Conservation (phyloP, 352 stramenopile species). For the Phytophthora sp. region DNA sequence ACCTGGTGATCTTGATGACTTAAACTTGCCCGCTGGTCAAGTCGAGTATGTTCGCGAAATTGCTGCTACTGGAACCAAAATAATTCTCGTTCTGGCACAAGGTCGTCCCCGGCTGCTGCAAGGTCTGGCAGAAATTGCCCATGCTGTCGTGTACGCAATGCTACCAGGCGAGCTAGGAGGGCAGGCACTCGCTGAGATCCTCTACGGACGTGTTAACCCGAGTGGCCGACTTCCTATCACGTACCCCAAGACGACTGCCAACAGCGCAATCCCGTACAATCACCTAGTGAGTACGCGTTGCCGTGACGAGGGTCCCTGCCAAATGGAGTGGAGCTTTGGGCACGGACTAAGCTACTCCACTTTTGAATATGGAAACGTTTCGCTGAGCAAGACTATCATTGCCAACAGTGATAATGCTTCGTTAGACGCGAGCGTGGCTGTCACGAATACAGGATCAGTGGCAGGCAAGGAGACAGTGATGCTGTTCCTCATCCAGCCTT, state of each 20-base stretch:
- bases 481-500: slow-evolving; percentile 79
- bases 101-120: slow-evolving; percentile 80
- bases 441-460: slow-evolving; percentile 68
- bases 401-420: slow-evolving; percentile 19
- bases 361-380: slow-evolving; percentile 58
- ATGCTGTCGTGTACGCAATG: slow-evolving; percentile 83
- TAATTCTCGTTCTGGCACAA: slow-evolving; percentile 82
- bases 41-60: slow-evolving; percentile 83
- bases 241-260: slow-evolving; percentile 72
- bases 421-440: slow-evolving; percentile 53
- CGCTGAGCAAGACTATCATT: slow-evolving; percentile 46
- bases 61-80: slow-evolving; percentile 68
- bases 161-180: slow-evolving; percentile 83
- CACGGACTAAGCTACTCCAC: slow-evolving; percentile 70
- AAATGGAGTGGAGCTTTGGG: slow-evolving; percentile 73
- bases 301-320: slow-evolving; percentile 41
- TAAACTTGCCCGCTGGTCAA: slow-evolving; percentile 73
- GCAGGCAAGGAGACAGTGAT: slow-evolving; percentile 82
- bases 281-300: slow-evolving; percentile 59
- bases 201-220: slow-evolving; percentile 81
- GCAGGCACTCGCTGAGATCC: slow-evolving; percentile 85
- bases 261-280: slow-evolving; percentile 76
- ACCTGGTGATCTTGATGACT: slow-evolving; percentile 84
- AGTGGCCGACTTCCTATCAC: slow-evolving; percentile 86
- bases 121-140: slow-evolving; percentile 53